Percentiles rank a stretch among this genome's conserved stretches.
Conservation (phyloP, 805 yeast genomes). For the Candida saitoana region DNA sequence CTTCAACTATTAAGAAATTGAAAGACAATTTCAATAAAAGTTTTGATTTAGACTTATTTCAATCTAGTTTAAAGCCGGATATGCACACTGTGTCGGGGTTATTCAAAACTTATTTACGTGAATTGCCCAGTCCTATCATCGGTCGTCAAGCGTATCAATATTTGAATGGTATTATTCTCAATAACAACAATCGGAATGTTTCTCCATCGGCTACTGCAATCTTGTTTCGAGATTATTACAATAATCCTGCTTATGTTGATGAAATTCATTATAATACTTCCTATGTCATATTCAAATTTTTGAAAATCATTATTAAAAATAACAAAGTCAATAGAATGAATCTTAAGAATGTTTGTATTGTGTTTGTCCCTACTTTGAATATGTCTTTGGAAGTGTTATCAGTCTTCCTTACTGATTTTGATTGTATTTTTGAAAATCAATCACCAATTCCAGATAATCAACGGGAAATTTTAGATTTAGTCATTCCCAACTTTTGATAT, state of each 20-base stretch:
- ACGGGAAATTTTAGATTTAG: constrained; percentile 49
- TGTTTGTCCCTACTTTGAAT: constrained; percentile 76
- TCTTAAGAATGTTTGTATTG: constrained; percentile 70
- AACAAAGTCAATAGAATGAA: constrained; percentile 77
- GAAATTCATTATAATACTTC: constrained; percentile 55
- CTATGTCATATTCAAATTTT: constrained; percentile 60
- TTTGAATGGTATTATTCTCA: constrained; percentile 21
- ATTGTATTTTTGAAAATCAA: constrained; percentile 54
- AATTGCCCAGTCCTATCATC: constrained; percentile 65
- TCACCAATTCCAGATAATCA: constrained; percentile 37
- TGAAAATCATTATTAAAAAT: constrained; percentile 60
- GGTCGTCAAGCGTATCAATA: constrained; percentile 45
- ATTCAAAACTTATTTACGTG: constrained; percentile 76
- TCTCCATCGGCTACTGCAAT: constrained; percentile 23
- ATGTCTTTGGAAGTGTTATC: constrained; percentile 59
- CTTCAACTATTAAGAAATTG: constrained; percentile 64
- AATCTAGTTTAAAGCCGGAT: constrained; percentile 50
- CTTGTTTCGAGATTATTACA: constrained; percentile 29
- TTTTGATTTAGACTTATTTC: constrained; percentile 64
- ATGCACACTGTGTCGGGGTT: constrained; percentile 85
- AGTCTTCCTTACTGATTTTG: constrained; percentile 58
- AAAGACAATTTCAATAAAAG: constrained; percentile 65
- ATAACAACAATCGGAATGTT: constrained; percentile 9
- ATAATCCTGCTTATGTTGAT: constrained; percentile 41
- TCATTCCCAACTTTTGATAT: constrained; percentile 48